phyloP scores from a whole-genome alignment of 495 filamentous ascomycete genomes.

The Penicillium argentinense region DNA sequence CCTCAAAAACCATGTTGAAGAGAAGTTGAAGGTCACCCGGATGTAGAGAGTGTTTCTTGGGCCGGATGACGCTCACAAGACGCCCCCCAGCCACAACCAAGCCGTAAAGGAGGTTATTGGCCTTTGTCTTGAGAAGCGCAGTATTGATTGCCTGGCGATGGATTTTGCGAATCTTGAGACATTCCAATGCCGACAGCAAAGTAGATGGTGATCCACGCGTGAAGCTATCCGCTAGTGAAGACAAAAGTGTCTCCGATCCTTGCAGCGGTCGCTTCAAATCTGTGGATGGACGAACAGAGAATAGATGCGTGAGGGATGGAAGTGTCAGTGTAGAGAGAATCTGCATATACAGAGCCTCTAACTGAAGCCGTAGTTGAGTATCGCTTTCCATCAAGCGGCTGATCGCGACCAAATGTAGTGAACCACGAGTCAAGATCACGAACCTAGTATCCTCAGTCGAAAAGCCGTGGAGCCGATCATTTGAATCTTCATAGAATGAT shows the following conservation, averaged over 20 bases:
- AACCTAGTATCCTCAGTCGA: slow-evolving; percentile 81
- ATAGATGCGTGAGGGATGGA: slow-evolving; percentile 83
- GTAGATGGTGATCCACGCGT: slow-evolving; percentile 88
- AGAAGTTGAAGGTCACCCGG: slow-evolving; percentile 94
- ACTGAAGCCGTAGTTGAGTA: slow-evolving; percentile 77
- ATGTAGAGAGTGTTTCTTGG: slow-evolving; percentile 92
- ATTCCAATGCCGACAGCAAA: slow-evolving; percentile 87
- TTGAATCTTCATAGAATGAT: slow-evolving; percentile 84
- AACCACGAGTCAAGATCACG: slow-evolving; percentile 77
- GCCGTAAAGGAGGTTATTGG: slow-evolving; percentile 81
- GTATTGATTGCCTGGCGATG: slow-evolving; percentile 86
- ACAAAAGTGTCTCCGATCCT: slow-evolving; percentile 88
- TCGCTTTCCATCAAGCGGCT: slow-evolving; percentile 90
- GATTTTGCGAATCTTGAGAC: slow-evolving; percentile 80
- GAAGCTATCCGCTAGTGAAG: slow-evolving; percentile 90
- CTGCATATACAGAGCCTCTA: slow-evolving; percentile 96
- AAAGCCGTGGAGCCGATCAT: slow-evolving; percentile 76
- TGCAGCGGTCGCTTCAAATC: slow-evolving; percentile 91
- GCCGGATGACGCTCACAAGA: slow-evolving; percentile 90
- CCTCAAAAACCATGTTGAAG: slow-evolving; percentile 99
- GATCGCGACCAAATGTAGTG: slow-evolving; percentile 90
- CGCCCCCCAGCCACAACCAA: slow-evolving; percentile 91
- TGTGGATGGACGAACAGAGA: slow-evolving; percentile 84
- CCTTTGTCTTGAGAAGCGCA: slow-evolving; percentile 73
- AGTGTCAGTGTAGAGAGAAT: slow-evolving; percentile 93